Conservation (phyloP, 768 basidiomycete genomes). For the Tulasnella sp. region DNA sequence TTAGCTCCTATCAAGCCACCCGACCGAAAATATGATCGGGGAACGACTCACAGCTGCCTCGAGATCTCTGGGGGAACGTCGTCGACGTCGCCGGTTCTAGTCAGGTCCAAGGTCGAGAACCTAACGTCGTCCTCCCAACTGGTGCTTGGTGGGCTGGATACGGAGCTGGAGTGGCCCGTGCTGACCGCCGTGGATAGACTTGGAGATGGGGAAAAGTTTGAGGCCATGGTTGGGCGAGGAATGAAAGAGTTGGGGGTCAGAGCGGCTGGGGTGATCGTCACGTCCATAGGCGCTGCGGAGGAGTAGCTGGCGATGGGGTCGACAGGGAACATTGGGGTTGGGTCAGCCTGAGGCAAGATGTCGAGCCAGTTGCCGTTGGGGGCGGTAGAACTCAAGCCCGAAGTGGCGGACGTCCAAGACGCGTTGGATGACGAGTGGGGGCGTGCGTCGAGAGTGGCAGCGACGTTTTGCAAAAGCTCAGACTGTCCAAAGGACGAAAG, state of each 20-base stretch:
- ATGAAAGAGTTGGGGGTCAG: not conserved
- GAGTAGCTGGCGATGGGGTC: constrained; percentile 6
- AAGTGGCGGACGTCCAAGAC: not conserved
- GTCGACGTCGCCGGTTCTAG: constrained; percentile 20
- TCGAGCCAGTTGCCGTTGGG: constrained; percentile 11
- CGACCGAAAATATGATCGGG: constrained; percentile 21
- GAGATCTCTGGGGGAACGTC: constrained; percentile 28
- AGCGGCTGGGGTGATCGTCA: not conserved
- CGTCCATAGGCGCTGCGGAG: not conserved
- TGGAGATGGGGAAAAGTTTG: constrained; percentile 4
- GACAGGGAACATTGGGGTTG: not conserved
- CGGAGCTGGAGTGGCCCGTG: not conserved
- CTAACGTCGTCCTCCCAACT: constrained; percentile 23
- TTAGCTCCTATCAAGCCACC: not conserved
- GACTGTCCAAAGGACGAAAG: not conserved
- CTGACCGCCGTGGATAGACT: not conserved
- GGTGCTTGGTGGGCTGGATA: constrained; percentile 12
- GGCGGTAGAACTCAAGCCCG: not conserved
- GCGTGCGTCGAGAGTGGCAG: not conserved
- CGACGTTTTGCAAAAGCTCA: constrained; percentile 7
- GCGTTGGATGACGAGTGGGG: constrained; percentile 3
- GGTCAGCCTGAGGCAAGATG: not conserved
- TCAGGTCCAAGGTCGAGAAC: constrained; percentile 8
- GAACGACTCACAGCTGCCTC: constrained; percentile 29
- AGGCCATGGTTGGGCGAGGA: not conserved